A percentile compares a stretch with the other conserved stretches of the same genome.
Conservation (phyloP, 1,139 yeast species). For the Suhomyces anneliseae region DNA sequence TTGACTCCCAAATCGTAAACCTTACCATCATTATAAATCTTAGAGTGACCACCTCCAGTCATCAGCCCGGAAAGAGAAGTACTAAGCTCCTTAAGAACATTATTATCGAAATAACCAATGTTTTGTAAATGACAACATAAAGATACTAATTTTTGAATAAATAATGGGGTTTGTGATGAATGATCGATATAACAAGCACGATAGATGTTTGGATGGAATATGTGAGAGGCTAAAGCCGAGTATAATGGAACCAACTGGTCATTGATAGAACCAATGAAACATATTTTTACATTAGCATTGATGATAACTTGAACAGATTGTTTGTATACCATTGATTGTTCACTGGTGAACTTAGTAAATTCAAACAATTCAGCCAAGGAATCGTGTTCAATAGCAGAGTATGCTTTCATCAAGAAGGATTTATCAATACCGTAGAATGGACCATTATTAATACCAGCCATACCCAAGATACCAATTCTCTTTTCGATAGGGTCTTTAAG, state of each 20-base stretch:
- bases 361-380: slow-evolving; percentile 84
- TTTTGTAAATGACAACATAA: slow-evolving; percentile 55
- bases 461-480: slow-evolving; percentile 73
- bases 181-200: slow-evolving; percentile 89
- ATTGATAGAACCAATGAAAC: slow-evolving; percentile 83
- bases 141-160: slow-evolving; percentile 47
- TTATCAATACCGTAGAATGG: slow-evolving; percentile 91
- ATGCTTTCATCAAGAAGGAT: slow-evolving; percentile 78
- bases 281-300: slow-evolving; percentile 69
- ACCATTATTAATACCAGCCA: slow-evolving; percentile 96
- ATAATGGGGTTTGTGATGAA: slow-evolving; percentile 45
- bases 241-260: slow-evolving; percentile 93
- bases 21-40: slow-evolving; percentile 77
- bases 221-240: slow-evolving; percentile 80
- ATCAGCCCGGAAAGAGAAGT: slow-evolving; percentile 83
- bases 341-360: slow-evolving; percentile 72
- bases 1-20: slow-evolving; percentile 82
- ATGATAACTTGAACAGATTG: slow-evolving; percentile 67
- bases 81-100: slow-evolving; percentile 78
- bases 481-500: slow-evolving; percentile 50
- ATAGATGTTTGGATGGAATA: slow-evolving; percentile 85
- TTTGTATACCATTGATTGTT: slow-evolving; percentile 69
- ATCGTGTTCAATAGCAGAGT: slow-evolving; percentile 85
- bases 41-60: slow-evolving; percentile 94
- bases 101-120: slow-evolving; percentile 70